A percentile compares a stretch with the other conserved stretches of the same genome.
phyloP scores from a whole-genome alignment of 108 stramenopile genomes.

The Skeletonema grethae region DNA sequence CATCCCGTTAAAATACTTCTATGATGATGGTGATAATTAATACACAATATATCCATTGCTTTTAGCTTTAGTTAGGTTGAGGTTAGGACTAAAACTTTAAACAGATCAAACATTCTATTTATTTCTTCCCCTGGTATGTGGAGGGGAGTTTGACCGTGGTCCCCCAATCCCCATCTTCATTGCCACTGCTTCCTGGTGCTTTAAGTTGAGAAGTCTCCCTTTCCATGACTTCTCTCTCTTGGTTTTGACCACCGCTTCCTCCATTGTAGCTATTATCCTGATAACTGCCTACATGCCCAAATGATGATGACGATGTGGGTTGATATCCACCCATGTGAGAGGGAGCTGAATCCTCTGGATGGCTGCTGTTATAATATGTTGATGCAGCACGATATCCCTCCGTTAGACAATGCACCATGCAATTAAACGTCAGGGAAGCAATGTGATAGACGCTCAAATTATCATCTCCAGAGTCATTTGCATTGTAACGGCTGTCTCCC shows the following conservation, averaged over 20 bases:
- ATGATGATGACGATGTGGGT: neutral
- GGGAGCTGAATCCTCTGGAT: neutral
- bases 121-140: neutral
- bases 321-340: neutral
- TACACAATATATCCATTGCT: neutral
- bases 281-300: conserved; percentile 15
- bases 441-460: conserved; percentile 20
- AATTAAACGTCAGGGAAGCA: conserved; percentile 31
- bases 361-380: conserved; percentile 12
- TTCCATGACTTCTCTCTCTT: conserved; percentile 3
- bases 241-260: neutral
- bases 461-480: neutral
- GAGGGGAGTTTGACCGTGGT: neutral
- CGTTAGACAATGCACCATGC: conserved; percentile 32
- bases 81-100: neutral
- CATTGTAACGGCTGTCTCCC: neutral
- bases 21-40: too few species aligned
- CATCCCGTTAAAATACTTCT: too few species aligned
- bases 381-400: conserved; percentile 44
- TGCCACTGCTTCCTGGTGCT: neutral
- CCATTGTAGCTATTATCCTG: neutral
- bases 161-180: neutral
- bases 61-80: neutral
- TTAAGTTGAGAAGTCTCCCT: neutral
- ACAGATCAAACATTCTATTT: neutral